Evolutionary conservation across 306 rosid species (phyloP), one percentile per base, ranked within the genome.

Genomic region (Trifolium subterraneum): DNA sequence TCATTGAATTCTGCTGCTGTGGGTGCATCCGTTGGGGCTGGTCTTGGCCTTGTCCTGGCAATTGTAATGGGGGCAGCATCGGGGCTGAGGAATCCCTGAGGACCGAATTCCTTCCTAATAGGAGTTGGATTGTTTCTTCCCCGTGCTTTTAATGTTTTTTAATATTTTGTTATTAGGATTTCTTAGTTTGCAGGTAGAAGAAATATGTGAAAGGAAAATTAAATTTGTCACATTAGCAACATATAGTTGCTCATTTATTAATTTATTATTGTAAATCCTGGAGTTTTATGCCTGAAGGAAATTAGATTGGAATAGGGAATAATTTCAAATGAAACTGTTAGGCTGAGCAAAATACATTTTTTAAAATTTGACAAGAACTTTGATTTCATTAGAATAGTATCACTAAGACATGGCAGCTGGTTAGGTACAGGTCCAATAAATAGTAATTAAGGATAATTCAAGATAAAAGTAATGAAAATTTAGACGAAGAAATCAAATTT

Each of bases 51-150:
- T 84, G 90, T 88, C 16, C 74, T 94, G 51, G 99, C 99, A 8
- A 85, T 94, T 45, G 97, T 88, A 72, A 90, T 94, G 96, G 99
- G 98, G 55, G 99, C 99, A 68, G 97, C 99, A 67, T 94, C 99
- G 70, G 99, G 97, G 83, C 80, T 94, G 77, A 90, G 99, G 89
- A 92, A 92, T 76, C 99, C 99, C 45, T 94, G 82, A 82, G 54
- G 64, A 70, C 52, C 66, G 33, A 67, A 58, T 44, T 73, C 56
- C 54, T 72, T 59, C 15, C 36, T 3, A 39, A 12, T 42, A 22
- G 41, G 54, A 78, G 73, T 47, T 74, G 35, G 47, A 47, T 65
- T 72, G 10, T 79, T 50, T 71, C 61, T 77, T 68, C 31, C 36
- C 39, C 44, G 10, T 35, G 35, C 9, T 60, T 61, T 36, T 52